Base-by-base conservation (phyloP, 2,329 filamentous ascomycete species). In the Trichophyton equinum region DNA sequence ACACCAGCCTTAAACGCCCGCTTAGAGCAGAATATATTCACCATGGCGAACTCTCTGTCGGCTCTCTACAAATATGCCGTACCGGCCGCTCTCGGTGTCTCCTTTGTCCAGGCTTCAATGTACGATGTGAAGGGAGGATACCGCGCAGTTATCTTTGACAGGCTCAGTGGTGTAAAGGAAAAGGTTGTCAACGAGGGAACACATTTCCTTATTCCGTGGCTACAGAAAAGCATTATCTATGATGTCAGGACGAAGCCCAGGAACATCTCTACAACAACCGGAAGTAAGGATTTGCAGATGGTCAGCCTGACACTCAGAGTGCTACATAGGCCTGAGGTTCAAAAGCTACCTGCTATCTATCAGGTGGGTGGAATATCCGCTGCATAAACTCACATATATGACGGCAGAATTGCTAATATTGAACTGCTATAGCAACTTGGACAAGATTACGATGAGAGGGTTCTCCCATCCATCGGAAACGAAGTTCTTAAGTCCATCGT, bases 261-360 rank as follows among this genome's bases (percentile, higher is more conserved):
- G 73, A 97, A 96, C 75, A 97, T 99, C 74, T 89, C 88, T 67
- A 99, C 94, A 30, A 99, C 94, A 25, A 99, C 94, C 11, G 94
- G 94, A 62, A 92, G 87, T 82, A 99, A 99, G 84, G 94, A 99
- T 79, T 77, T 99, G 81, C 94, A 99, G 81, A 99, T 99, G 94
- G 94, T 99, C 71, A 96, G 91, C 82, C 82, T 99, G 81, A 99
- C 94, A 60, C 82, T 99, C 73, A 84, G 94, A 76, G 94, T 99
- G 66, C 78, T 99, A 75, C 92, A 97, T 78, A 83, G 95, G 68
- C 94, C 95, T 4, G 92, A 96, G 61, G 92, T 99, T 69, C 85
- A 89, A 80, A 84, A 86, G 69, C 80, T 99, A 72, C 95, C 94
- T 63, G 95, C 92, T 80, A 99, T 99, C 71, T 99, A 99, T 81